phyloP scores from a whole-genome alignment of 2,329 filamentous ascomycete genomes.

The Apiospora rasikravindrae region DNA sequence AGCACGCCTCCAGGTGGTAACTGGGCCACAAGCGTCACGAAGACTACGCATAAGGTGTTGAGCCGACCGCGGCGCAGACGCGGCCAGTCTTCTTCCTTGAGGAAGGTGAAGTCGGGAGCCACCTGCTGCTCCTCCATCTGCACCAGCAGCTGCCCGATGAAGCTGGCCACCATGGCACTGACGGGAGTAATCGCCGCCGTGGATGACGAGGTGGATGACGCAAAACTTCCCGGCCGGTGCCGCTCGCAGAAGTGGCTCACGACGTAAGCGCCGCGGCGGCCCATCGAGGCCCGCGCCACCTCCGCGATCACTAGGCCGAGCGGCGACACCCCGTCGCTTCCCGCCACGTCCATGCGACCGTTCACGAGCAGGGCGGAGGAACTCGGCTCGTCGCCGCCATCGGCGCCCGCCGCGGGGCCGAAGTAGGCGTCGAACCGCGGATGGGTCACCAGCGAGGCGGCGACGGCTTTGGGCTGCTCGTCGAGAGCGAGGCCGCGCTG shows the following conservation, averaged over 20 bases:
- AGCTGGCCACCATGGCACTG: slow-evolving; percentile 24
- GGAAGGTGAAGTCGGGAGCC: slow-evolving; percentile 21
- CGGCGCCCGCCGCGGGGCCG: not conserved
- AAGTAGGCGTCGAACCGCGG: not conserved
- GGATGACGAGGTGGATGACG: not conserved
- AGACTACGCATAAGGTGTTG: slow-evolving; percentile 20
- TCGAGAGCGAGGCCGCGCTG: not conserved
- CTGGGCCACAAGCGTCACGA: slow-evolving; percentile 23
- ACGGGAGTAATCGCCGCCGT: not conserved
- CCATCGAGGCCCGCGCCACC: slow-evolving; percentile 19
- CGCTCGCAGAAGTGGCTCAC: slow-evolving; percentile 28
- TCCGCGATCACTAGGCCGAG: slow-evolving; percentile 26
- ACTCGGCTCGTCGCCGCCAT: not conserved
- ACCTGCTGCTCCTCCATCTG: slow-evolving; percentile 22
- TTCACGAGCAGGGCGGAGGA: not conserved
- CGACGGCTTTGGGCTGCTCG: not conserved
- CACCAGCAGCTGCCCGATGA: slow-evolving; percentile 25
- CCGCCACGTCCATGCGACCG: not conserved
- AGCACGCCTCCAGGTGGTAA: slow-evolving; percentile 23
- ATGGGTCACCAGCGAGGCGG: not conserved
- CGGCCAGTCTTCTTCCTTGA: slow-evolving; percentile 22
- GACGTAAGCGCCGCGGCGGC: slow-evolving; percentile 21
- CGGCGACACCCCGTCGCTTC: slow-evolving; percentile 21
- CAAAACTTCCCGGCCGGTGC: slow-evolving; percentile 21
- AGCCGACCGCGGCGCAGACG: slow-evolving; percentile 21